Conservation (phyloP, 2,329 filamentous ascomycete species). For the Parastagonospora avenae region DNA sequence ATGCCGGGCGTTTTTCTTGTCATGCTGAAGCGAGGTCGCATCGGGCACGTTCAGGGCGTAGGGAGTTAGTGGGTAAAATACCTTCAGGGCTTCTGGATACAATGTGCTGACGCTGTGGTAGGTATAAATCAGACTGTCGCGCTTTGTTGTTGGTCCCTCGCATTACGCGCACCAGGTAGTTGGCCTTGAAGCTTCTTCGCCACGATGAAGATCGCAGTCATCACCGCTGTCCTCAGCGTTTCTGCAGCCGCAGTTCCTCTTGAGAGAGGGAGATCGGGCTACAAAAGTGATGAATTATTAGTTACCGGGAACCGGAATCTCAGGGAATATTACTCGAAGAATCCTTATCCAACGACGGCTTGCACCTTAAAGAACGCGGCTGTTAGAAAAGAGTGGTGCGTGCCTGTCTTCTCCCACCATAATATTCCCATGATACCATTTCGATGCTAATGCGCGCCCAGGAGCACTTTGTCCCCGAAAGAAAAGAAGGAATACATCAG, state of each 20-base stretch:
- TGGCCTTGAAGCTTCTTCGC: too few species aligned
- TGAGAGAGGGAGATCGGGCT: conserved; percentile 18
- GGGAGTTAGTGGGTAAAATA: too few species aligned
- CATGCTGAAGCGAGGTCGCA: too few species aligned
- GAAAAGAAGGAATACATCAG: conserved; percentile 34
- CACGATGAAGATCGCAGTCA: too few species aligned
- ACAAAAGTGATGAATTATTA: conserved; percentile 41
- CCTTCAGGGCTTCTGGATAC: too few species aligned
- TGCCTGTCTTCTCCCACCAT: not conserved
- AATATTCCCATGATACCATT: not conserved
- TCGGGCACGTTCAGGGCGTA: too few species aligned
- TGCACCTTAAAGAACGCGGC: conserved; percentile 47
- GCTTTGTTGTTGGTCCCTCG: too few species aligned
- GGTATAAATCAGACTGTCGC: too few species aligned
- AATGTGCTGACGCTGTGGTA: too few species aligned
- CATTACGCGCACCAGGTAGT: too few species aligned
- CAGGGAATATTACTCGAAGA: conserved; percentile 24
- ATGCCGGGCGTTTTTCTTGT: too few species aligned
- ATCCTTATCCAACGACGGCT: conserved; percentile 28
- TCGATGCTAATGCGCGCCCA: not conserved
- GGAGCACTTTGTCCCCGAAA: not conserved
- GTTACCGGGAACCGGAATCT: conserved; percentile 41
- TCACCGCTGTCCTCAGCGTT: too few species aligned
- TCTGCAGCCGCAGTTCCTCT: conserved; percentile 15
- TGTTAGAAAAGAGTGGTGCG: conserved; percentile 52